phyloP scores from a whole-genome alignment of 306 rosid genomes.

The Casuarina cunninghamiana region DNA sequence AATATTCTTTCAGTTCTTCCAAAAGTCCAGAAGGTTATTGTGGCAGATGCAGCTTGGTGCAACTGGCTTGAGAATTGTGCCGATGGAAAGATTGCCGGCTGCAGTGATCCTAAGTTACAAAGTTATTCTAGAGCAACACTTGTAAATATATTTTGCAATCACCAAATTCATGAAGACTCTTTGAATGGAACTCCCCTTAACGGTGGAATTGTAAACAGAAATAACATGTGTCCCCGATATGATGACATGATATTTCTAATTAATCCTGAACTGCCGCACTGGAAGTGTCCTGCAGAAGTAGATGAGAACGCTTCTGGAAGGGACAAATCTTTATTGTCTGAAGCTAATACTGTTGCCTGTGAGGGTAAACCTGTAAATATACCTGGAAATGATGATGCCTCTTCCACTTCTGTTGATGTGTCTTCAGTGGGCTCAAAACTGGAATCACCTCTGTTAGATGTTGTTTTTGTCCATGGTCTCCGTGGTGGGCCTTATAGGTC shows the following conservation, averaged over 20 bases:
- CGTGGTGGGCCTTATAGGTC: slow-evolving; percentile 92
- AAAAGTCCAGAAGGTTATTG: slow-evolving; percentile 67
- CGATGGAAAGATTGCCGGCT: slow-evolving; percentile 78
- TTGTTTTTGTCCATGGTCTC: slow-evolving; percentile 91
- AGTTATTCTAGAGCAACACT: slow-evolving; percentile 90
- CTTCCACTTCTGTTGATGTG: slow-evolving; percentile 37
- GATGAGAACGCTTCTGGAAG: slow-evolving; percentile 33
- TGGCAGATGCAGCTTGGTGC: slow-evolving; percentile 67
- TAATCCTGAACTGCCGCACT: slow-evolving; percentile 84
- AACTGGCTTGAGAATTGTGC: slow-evolving; percentile 95
- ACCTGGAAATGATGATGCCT: slow-evolving; percentile 35
- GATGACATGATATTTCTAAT: slow-evolving; percentile 74
- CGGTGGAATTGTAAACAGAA: slow-evolving; percentile 33
- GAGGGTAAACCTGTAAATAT: slow-evolving; percentile 33
- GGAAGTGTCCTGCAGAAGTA: slow-evolving; percentile 60
- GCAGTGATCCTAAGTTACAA: slow-evolving; percentile 80
- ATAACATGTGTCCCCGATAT: slow-evolving; percentile 67
- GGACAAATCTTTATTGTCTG: slow-evolving; percentile 29
- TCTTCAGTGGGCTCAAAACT: slow-evolving; percentile 31
- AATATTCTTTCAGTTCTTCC: slow-evolving; percentile 82
- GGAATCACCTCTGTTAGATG: slow-evolving; percentile 60
- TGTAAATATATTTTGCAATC: slow-evolving; percentile 58
- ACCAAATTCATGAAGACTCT: slow-evolving; percentile 39
- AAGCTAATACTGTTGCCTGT: slow-evolving; percentile 29
- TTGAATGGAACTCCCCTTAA: slow-evolving; percentile 39